phyloP scores from a whole-genome alignment of 306 rosid genomes.

The Quercus wislizeni region DNA sequence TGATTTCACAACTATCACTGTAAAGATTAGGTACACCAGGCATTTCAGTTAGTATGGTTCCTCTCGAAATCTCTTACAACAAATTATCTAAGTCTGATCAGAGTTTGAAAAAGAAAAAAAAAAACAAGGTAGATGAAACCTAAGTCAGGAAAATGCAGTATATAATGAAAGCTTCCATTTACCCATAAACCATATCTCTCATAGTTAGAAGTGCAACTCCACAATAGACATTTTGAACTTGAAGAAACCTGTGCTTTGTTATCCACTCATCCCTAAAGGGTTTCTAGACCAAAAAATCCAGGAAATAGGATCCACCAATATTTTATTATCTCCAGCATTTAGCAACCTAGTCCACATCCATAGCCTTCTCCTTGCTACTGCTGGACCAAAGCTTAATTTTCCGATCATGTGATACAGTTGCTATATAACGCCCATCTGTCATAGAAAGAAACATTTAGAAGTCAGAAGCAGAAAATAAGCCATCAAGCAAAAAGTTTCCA shows the following conservation, averaged over 20 bases:
- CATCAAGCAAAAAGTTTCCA: constrained; percentile 5
- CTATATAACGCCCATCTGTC: constrained; percentile 73
- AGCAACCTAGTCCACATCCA: constrained; percentile 64
- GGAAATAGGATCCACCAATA: neutral
- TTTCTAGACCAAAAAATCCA: neutral
- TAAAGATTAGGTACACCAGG: neutral
- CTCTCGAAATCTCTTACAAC: neutral
- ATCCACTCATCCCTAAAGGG: neutral
- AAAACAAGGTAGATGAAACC: neutral
- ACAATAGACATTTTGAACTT: neutral
- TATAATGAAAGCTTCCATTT: neutral
- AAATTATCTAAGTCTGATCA: neutral
- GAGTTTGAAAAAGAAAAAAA: neutral
- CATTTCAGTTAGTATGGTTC: neutral
- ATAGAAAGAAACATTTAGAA: constrained; percentile 6
- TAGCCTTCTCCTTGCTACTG: constrained; percentile 32
- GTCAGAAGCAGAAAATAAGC: constrained; percentile 7
- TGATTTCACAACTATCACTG: neutral
- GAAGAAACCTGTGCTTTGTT: neutral
- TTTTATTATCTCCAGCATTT: constrained; percentile 26
- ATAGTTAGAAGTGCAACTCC: neutral
- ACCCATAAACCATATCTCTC: neutral
- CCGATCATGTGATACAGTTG: constrained; percentile 80
- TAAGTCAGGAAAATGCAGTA: neutral
- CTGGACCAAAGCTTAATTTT: constrained; percentile 87